Evolutionary conservation across 495 filamentous ascomycete genomes (phyloP).

Genomic region (Penicillium steckii): DNA sequence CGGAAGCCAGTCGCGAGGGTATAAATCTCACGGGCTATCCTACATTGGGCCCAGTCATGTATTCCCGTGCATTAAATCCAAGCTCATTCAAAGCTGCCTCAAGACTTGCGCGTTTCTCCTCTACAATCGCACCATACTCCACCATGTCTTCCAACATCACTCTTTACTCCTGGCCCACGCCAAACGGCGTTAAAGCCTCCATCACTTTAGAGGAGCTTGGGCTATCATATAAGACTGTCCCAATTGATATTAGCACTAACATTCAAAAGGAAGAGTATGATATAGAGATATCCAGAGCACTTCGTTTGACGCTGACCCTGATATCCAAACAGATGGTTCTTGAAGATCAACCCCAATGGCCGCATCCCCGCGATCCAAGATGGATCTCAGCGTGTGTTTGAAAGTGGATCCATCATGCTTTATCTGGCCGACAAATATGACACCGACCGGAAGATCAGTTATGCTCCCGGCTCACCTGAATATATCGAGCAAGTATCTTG

Average conservation of each 20-base stretch:
- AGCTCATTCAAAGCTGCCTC: constrained; percentile 13
- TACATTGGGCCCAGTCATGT: constrained; percentile 7
- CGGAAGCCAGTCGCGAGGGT: neutral
- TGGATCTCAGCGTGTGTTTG: constrained; percentile 43
- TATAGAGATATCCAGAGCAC: constrained; percentile 1
- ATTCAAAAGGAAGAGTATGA: constrained; percentile 66
- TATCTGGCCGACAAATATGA: constrained; percentile 50
- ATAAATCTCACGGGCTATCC: neutral
- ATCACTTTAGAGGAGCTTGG: constrained; percentile 82
- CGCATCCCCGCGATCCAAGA: constrained; percentile 72
- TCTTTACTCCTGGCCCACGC: constrained; percentile 37
- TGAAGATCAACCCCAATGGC: constrained; percentile 87
- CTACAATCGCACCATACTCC: constrained; percentile 11
- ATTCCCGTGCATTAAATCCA: neutral
- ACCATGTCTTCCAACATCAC: constrained; percentile 34
- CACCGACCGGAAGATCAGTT: constrained; percentile 41
- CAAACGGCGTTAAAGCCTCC: constrained; percentile 61
- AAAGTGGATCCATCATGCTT: constrained; percentile 47
- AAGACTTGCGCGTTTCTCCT: constrained; percentile 9
- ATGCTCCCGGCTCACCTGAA: constrained; percentile 38
- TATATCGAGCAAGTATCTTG: constrained; percentile 46
- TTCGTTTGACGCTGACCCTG: neutral
- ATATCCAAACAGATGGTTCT: constrained; percentile 57
- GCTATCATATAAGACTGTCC: constrained; percentile 59
- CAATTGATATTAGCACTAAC: constrained; percentile 63